Evolutionary conservation across 768 basidiomycete genomes (phyloP).

Genomic region (Wakefieldia striispora): DNA sequence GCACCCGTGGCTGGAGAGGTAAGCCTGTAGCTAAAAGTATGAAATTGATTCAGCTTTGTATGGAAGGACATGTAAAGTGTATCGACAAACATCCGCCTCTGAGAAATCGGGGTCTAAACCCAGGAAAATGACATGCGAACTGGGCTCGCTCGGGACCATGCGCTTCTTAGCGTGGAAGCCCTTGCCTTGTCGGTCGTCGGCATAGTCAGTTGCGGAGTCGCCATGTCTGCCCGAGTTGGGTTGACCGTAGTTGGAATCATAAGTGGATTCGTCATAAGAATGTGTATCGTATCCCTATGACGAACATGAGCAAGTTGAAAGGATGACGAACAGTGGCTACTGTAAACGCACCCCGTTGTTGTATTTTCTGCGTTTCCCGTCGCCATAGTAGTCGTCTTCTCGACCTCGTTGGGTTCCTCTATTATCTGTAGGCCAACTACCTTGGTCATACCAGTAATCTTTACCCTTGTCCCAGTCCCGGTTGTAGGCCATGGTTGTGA

Average conservation of each 20-base stretch:
- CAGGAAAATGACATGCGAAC: constrained; percentile 92
- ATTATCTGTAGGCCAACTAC: constrained; percentile 38
- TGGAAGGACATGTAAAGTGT: constrained; percentile 34
- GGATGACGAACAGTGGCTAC: not conserved
- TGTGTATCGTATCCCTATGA: constrained; percentile 53
- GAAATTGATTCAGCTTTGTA: constrained; percentile 37
- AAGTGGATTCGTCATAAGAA: constrained; percentile 46
- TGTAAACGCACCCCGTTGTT: constrained; percentile 63
- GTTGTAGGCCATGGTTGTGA: constrained; percentile 61
- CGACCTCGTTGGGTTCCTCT: constrained; percentile 48
- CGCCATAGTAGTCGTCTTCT: constrained; percentile 68
- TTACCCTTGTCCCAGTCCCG: constrained; percentile 89
- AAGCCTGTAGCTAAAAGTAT: constrained; percentile 68
- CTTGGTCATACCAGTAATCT: constrained; percentile 50
- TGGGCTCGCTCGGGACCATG: constrained; percentile 78
- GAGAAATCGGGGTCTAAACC: constrained; percentile 90
- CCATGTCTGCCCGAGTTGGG: constrained; percentile 29
- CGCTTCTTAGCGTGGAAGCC: constrained; percentile 65
- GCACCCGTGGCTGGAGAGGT: constrained; percentile 69
- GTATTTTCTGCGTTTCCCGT: constrained; percentile 77
- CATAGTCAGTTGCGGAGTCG: constrained; percentile 43
- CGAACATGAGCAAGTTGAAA: constrained; percentile 7
- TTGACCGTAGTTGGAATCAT: constrained; percentile 34
- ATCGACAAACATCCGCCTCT: constrained; percentile 82
- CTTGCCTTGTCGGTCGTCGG: constrained; percentile 47